phyloP scores from a whole-genome alignment of 495 filamentous ascomycete genomes.

The Lepraria neglecta region DNA sequence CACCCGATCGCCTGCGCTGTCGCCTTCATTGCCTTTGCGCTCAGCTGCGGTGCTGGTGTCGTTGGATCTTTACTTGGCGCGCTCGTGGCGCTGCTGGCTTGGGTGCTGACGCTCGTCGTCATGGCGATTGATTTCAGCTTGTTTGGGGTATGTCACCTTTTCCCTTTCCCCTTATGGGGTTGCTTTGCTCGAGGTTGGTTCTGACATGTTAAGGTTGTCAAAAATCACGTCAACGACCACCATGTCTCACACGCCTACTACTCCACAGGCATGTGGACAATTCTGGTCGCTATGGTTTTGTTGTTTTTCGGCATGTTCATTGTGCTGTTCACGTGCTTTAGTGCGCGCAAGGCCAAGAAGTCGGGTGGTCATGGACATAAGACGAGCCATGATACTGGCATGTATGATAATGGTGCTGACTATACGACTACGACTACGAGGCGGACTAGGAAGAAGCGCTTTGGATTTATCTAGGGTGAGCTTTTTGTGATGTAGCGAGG shows the following conservation, averaged over 20 bases:
- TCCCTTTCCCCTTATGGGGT: neutral
- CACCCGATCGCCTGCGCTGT: conserved; percentile 54
- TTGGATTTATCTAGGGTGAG: neutral
- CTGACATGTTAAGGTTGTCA: conserved; percentile 36
- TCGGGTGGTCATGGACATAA: neutral
- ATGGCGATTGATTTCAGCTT: conserved; percentile 51
- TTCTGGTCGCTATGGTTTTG: conserved; percentile 44
- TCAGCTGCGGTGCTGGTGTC: conserved; percentile 48
- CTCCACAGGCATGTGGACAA: conserved; percentile 46
- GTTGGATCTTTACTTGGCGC: conserved; percentile 47
- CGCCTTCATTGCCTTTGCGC: conserved; percentile 53
- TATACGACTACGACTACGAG: neutral
- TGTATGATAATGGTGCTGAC: neutral
- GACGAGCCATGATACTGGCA: neutral
- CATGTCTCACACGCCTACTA: conserved; percentile 38
- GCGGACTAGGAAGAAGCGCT: neutral
- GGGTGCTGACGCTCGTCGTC: conserved; percentile 48
- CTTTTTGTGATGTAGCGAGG: neutral
- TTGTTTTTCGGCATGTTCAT: conserved; percentile 48
- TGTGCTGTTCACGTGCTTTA: conserved; percentile 52
- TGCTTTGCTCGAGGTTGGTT: neutral
- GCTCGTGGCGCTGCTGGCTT: conserved; percentile 44
- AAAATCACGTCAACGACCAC: conserved; percentile 41
- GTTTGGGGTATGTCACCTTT: conserved; percentile 34
- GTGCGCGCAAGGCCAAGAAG: conserved; percentile 26